Conservation (phyloP, 129 eudicot genomes). For the Helianthus tuberosus region DNA sequence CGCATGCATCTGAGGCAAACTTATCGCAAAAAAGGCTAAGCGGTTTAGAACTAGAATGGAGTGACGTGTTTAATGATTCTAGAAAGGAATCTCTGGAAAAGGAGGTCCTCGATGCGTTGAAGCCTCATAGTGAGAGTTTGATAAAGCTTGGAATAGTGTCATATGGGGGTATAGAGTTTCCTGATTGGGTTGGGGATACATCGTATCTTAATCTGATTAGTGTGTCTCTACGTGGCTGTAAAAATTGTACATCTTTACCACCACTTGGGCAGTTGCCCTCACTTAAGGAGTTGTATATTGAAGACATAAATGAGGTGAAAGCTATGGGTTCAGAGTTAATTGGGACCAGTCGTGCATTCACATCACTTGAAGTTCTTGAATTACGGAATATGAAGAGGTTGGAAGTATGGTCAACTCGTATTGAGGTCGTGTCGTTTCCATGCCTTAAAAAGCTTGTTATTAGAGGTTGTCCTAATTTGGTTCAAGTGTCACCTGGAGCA, state of each 20-base stretch:
- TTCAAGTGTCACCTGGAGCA: no score
- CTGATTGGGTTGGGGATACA: no score
- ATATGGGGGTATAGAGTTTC: neutral
- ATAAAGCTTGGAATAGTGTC: neutral
- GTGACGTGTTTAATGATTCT: slow-evolving; percentile 3
- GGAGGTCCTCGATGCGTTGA: neutral
- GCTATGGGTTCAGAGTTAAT: neutral
- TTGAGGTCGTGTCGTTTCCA: neutral
- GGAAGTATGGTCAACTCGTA: slow-evolving; percentile 7
- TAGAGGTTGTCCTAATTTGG: no score
- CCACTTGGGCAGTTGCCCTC: slow-evolving; percentile 8
- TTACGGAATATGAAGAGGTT: neutral
- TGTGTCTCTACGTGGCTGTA: neutral
- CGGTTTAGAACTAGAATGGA: slow-evolving; percentile 1
- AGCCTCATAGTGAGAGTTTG: neutral
- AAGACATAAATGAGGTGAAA: neutral
- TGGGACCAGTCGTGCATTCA: slow-evolving; percentile 8
- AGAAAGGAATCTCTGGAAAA: neutral
- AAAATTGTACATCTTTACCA: slow-evolving; percentile 6
- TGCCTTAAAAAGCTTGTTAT: neutral
- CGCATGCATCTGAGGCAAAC: neutral
- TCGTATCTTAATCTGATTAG: neutral
- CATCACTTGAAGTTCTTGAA: slow-evolving; percentile 10
- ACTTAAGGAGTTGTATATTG: neutral
- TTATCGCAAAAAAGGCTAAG: slow-evolving; percentile 1